Percentiles rank a stretch among this genome's conserved stretches.
Evolutionary conservation across 768 basidiomycete genomes (phyloP).

Genomic region (Amanita rimosa): DNA sequence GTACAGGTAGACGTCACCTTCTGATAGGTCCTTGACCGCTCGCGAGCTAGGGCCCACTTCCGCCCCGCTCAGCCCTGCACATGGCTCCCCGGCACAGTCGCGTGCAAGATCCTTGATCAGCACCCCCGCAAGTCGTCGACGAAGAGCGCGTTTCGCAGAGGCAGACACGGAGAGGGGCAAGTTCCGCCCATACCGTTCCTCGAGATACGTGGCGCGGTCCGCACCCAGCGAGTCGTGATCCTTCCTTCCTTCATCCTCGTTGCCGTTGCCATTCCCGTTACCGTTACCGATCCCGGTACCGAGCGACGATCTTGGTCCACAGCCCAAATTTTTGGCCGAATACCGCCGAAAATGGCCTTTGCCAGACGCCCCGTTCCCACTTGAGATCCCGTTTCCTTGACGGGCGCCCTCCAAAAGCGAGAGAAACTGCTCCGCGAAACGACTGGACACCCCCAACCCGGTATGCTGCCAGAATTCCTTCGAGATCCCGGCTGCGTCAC

Average conservation of each 20-base stretch:
- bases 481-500: constrained; percentile 46
- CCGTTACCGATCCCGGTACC: background rate
- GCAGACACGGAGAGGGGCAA: constrained; percentile 60
- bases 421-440: constrained; percentile 76
- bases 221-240: constrained; percentile 36
- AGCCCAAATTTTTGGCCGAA: constrained; percentile 22
- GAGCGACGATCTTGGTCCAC: background rate
- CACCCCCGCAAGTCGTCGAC: constrained; percentile 84
- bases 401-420: constrained; percentile 40
- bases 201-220: constrained; percentile 70
- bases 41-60: constrained; percentile 53
- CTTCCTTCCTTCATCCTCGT: constrained; percentile 2
- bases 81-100: constrained; percentile 21
- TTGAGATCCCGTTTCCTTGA: constrained; percentile 9
- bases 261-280: constrained; percentile 1
- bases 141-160: constrained; percentile 78
- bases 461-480: constrained; percentile 97
- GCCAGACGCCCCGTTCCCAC: constrained; percentile 15
- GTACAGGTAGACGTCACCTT: constrained; percentile 84
- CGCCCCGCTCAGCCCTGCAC: constrained; percentile 33
- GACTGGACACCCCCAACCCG: constrained; percentile 82
- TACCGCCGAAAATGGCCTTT: constrained; percentile 51
- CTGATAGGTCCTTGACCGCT: constrained; percentile 58
- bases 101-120: constrained; percentile 48
- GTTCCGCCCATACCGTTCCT: constrained; percentile 93